These are phyloP conservation scores for Venturia effusa DNA, from an alignment of 2,329 filamentous ascomycete genomes.

Conservation along the genomic window DNA sequence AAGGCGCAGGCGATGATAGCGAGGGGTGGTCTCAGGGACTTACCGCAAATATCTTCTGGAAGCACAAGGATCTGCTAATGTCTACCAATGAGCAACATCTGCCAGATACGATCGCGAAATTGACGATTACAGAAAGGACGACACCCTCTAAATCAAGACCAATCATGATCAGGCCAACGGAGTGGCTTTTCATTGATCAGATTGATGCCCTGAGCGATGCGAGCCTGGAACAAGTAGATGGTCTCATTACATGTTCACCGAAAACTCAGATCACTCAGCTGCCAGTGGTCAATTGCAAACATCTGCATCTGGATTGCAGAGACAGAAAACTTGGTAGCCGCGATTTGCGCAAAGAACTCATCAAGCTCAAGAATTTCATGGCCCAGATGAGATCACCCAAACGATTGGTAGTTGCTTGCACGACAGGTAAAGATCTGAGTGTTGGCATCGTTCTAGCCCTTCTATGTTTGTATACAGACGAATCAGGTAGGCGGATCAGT, in stretches of 20 bases:
- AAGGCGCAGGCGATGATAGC: constrained; percentile 88
- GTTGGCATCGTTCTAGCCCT: constrained; percentile 68
- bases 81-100: constrained; percentile 54
- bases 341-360: constrained; percentile 64
- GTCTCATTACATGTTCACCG: constrained; percentile 34
- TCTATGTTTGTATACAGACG: constrained; percentile 61
- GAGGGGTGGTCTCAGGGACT: constrained; percentile 85
- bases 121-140: constrained; percentile 23
- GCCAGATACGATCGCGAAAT: constrained; percentile 36
- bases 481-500: constrained; percentile 35
- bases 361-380: constrained; percentile 48
- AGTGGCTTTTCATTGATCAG: constrained; percentile 28
- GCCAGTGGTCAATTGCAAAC: constrained; percentile 30
- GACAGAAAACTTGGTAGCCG: constrained; percentile 70
- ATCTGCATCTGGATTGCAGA: constrained; percentile 52
- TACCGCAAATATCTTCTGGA: constrained; percentile 73
- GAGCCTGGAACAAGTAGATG: constrained; percentile 26
- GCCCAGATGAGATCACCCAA: constrained; percentile 20
- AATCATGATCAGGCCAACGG: constrained; percentile 30
- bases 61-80: constrained; percentile 50
- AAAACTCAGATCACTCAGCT: constrained; percentile 16
- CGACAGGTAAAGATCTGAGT: constrained; percentile 69
- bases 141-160: constrained; percentile 10
- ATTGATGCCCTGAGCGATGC: constrained; percentile 27
- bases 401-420: constrained; percentile 52